Base-by-base conservation (phyloP, 306 rosid species). In the Calophaca sinica region DNA sequence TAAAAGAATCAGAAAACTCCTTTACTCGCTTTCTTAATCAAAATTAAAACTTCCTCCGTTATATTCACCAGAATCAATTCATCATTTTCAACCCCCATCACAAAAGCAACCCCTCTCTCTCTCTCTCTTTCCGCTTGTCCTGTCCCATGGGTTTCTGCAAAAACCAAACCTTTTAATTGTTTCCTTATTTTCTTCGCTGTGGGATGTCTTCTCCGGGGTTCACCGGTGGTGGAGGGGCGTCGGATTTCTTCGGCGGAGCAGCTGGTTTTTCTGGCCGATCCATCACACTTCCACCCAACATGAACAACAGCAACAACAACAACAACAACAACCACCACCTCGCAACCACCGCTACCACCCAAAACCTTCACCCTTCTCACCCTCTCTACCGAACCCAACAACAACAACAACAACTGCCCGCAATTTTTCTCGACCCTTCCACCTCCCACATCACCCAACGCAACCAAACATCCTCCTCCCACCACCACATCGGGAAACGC, bases 171-270 rank as follows among this genome's bases (percentile, higher is more conserved):
- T 80, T 80, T 69, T 84, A 70, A 52, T 64, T 78, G 35, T 54
- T 42, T 52, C 31, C 69, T 70, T 45, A 48, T 15, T 72, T 68
- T 20, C 70, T 74, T 42, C 61, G 28, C 58, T 2, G 9, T 13
- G 14, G 20, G 57, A 85, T 85, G 86, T 90, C 93, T 74, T 91
- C 91, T 61, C 88, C 97, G n/a, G 93, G 97, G 14, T 91, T 81
- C 83, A 46, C 89, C 29, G 91, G 86, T 13, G 90, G 87, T 2
- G 90, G 88, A 1, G 91, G 92, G 0, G 45, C 86, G 2, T 82
- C 96, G 0, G 96, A 90, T 5, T 80, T 82, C 35, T 91, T 76
- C 79, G 45, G 78, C 55, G 74, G n/a, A 7, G 31, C 68, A 4
- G 12, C 31, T 14, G 12, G 48, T 20, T 38, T 38, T 38, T 38